phyloP scores from a whole-genome alignment of 2,329 filamentous ascomycete genomes.

The Ophioceras dolichostomum region DNA sequence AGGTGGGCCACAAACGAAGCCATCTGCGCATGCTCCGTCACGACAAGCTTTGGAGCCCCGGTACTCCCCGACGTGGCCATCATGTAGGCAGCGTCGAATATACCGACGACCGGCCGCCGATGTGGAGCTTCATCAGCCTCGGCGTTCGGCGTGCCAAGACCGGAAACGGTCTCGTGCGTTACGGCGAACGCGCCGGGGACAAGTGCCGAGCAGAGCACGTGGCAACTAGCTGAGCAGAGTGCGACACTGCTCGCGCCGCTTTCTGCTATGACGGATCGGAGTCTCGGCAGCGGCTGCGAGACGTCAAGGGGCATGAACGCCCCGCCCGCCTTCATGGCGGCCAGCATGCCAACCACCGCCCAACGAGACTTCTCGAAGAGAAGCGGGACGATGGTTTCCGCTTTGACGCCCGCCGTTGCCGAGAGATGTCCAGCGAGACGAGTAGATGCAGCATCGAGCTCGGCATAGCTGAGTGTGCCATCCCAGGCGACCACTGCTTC shows the following conservation, averaged over 20 bases:
- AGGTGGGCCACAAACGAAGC: not conserved
- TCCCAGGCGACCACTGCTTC: too few species aligned
- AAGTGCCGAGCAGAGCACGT: not conserved
- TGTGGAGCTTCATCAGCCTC: too few species aligned
- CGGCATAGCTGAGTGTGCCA: conserved; percentile 7
- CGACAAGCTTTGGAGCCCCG: conserved; percentile 37
- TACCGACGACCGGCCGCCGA: too few species aligned
- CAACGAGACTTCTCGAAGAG: conserved; percentile 12
- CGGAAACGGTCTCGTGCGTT: not conserved
- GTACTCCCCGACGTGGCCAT: conserved; percentile 48
- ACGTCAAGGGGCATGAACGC: conserved; percentile 11
- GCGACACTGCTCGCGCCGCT: not conserved
- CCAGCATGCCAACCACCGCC: conserved; percentile 10
- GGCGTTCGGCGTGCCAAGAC: not conserved
- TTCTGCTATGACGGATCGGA: conserved; percentile 5
- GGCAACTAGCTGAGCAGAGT: too few species aligned
- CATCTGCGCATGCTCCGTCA: not conserved
- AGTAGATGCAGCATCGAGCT: conserved; percentile 7
- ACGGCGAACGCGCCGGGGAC: not conserved
- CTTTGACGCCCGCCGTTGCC: conserved; percentile 5
- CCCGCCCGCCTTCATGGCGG: conserved; percentile 14
- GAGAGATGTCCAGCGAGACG: conserved; percentile 7
- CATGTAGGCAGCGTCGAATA: conserved; percentile 21
- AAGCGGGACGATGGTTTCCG: conserved; percentile 9
- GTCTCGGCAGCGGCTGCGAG: conserved; percentile 6